phyloP scores from a whole-genome alignment of 208 protist species.

The Leishmania arabica region DNA sequence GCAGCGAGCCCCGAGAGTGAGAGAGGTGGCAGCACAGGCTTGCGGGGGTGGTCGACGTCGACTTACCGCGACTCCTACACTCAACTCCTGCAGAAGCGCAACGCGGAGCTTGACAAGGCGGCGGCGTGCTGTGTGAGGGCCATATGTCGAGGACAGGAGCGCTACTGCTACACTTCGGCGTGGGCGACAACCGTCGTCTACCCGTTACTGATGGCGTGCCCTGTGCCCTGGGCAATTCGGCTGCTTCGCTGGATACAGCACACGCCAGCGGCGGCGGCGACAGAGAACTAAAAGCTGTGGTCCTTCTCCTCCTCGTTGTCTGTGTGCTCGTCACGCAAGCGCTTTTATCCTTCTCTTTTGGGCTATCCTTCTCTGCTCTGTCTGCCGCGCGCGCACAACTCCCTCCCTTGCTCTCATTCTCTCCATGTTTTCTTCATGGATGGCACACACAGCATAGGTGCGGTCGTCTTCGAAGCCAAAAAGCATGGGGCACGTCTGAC shows the following conservation, averaged over 20 bases:
- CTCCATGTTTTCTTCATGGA: not conserved
- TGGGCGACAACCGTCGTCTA: constrained; percentile 17
- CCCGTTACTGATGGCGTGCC: constrained; percentile 19
- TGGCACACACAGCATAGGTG: not conserved
- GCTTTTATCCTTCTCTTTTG: not conserved
- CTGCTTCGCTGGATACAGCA: constrained; percentile 24
- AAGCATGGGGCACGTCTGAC: not conserved
- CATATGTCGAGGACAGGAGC: constrained; percentile 27
- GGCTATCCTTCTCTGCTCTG: not conserved
- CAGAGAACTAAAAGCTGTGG: not conserved
- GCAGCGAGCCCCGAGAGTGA: not conserved
- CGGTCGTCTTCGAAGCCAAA: not conserved
- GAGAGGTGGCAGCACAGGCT: not conserved
- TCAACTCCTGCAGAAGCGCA: constrained; percentile 11
- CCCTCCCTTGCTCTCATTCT: not conserved
- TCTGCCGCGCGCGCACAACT: not conserved
- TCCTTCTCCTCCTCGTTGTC: not conserved
- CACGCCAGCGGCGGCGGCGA: not conserved
- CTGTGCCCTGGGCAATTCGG: constrained; percentile 26
- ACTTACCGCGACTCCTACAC: constrained; percentile 8
- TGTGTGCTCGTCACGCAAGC: not conserved
- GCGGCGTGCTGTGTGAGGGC: constrained; percentile 19
- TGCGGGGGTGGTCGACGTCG: not conserved
- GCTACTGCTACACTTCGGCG: constrained; percentile 24
- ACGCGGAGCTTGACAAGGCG: constrained; percentile 23